phyloP scores from a whole-genome alignment of 129 eudicot genomes.

The Ambrosia trifida region DNA sequence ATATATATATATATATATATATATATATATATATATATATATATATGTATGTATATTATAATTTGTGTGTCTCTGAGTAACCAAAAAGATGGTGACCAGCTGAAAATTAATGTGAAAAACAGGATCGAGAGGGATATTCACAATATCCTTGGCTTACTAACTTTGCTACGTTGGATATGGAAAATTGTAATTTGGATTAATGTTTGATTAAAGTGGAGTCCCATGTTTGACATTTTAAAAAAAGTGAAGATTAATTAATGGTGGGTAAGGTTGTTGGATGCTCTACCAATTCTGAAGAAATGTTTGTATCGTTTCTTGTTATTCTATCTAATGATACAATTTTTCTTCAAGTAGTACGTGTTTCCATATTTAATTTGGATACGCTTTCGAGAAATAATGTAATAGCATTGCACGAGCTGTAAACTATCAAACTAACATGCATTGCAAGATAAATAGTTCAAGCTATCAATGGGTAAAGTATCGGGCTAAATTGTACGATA shows the following conservation, averaged over 20 bases:
- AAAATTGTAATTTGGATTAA: constrained; percentile 14
- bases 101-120: constrained; percentile 23
- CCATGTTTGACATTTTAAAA: constrained; percentile 26
- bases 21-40: background rate
- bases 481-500: no score
- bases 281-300: constrained; percentile 52
- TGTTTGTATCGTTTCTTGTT: constrained; percentile 36
- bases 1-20: no score
- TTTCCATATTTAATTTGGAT: background rate
- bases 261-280: constrained; percentile 72
- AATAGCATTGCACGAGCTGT: no score
- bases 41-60: background rate
- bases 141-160: constrained; percentile 2
- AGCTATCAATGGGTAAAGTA: no score
- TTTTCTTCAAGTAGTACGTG: constrained; percentile 4
- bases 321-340: constrained; percentile 17
- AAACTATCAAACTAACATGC: no score
- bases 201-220: background rate
- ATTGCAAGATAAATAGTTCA: no score
- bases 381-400: no score
- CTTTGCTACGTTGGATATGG: constrained; percentile 2
- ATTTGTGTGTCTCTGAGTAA: background rate
- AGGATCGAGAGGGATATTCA: background rate
- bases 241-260: constrained; percentile 24
- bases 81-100: constrained; percentile 16